Percentiles rank a stretch among this genome's conserved stretches.
Evolutionary conservation across 176 grass and related monocot genomes (phyloP).

Genomic region (Chloris gayana): DNA sequence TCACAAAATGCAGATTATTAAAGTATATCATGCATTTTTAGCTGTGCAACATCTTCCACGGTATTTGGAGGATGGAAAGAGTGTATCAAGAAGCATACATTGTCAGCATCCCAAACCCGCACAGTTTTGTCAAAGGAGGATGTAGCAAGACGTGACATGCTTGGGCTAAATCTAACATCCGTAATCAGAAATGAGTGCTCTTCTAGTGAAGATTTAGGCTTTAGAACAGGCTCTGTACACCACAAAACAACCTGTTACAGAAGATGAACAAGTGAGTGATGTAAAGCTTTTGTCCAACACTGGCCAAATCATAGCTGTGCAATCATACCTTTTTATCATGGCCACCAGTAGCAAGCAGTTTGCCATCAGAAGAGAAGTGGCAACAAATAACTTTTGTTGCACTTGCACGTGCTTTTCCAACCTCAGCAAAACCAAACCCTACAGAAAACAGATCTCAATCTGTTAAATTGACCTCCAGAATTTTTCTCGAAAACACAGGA

Average conservation of each 20-base stretch:
- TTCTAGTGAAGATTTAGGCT: constrained; percentile 77
- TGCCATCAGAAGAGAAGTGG: constrained; percentile 95
- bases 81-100: constrained; percentile 53
- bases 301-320: not conserved
- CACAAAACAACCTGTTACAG: constrained; percentile 75
- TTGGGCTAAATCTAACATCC: constrained; percentile 98
- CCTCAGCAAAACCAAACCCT: constrained; percentile 89
- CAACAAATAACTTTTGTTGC: constrained; percentile 84
- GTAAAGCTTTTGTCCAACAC: constrained; percentile 20
- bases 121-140: constrained; percentile 98
- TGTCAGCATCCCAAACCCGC: constrained; percentile 98
- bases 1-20: constrained; percentile 12
- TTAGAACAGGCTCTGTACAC: constrained; percentile 66
- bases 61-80: not conserved
- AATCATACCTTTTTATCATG: constrained; percentile 95
- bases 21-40: not conserved
- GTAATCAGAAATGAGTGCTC: constrained; percentile 85
- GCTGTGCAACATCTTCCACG: constrained; percentile 14
- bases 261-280: not conserved
- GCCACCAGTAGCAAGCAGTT: constrained; percentile 95
- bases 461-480: not conserved
- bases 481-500: too few relatives aligned
- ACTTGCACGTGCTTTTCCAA: constrained; percentile 67
- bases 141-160: constrained; percentile 88
- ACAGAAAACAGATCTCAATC: constrained; percentile 29